Percentiles rank a stretch among this genome's conserved stretches.
phyloP scores from a whole-genome alignment of 2,329 filamentous ascomycete species.

The Macrophomina tecta region DNA sequence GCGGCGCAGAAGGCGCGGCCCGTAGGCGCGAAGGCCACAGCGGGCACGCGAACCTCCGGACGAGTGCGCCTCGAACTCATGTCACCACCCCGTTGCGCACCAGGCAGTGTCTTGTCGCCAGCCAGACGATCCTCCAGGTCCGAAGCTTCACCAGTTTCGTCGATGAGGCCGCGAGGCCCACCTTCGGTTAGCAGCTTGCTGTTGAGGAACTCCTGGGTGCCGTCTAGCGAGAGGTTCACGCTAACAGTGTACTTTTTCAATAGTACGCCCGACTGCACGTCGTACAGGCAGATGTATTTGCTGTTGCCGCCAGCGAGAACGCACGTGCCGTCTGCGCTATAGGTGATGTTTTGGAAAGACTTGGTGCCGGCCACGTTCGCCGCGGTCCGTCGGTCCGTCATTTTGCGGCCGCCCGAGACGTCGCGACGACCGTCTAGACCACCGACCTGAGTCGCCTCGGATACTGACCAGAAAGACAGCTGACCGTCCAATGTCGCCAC shows the following conservation, averaged over 20 bases:
- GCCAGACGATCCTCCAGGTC: conserved; percentile 80
- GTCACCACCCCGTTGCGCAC: conserved; percentile 86
- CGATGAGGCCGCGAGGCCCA: conserved; percentile 81
- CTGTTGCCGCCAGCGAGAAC: conserved; percentile 91
- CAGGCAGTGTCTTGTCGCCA: conserved; percentile 75
- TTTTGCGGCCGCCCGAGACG: conserved; percentile 87
- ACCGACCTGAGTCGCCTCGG: conserved; percentile 83
- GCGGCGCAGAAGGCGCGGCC: conserved; percentile 92
- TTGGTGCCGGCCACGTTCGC: conserved; percentile 92
- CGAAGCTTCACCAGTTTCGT: conserved; percentile 85
- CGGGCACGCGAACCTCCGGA: conserved; percentile 83
- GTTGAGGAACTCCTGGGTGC: conserved; percentile 96
- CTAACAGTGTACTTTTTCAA: conserved; percentile 96
- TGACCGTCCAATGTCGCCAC: conserved; percentile 94
- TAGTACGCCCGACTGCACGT: conserved; percentile 88
- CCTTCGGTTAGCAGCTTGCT: conserved; percentile 90
- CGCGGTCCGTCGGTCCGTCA: conserved; percentile 86
- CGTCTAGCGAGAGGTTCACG: conserved; percentile 92
- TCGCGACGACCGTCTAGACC: conserved; percentile 90
- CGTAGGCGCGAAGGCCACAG: conserved; percentile 85
- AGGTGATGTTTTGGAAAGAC: conserved; percentile 83
- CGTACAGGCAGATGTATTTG: conserved; percentile 98
- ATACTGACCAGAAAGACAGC: conserved; percentile 91
- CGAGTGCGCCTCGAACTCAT: conserved; percentile 76
- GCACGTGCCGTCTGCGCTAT: conserved; percentile 91